Evolutionary conservation across 2,329 filamentous ascomycete species (phyloP), one percentile per base, ranked within the genome.

Genomic region (Exophiala bonariae): DNA sequence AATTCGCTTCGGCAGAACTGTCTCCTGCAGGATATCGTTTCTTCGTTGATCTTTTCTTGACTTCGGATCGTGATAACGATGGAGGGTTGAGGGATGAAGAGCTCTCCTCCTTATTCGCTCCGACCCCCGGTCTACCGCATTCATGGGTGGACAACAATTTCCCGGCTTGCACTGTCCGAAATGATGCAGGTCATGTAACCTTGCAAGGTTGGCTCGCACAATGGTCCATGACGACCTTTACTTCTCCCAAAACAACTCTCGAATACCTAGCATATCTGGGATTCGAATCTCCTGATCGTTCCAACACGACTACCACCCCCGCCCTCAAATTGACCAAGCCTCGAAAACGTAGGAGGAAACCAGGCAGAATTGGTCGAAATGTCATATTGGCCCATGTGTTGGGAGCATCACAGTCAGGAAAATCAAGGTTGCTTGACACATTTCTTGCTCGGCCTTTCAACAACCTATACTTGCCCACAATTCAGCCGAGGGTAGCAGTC

Each of bases 161-260:
- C 62, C 93, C 93, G 2, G 90, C 87, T 1, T 95, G 89, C 18
- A 96, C 93, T 0, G 92, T 97, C 14, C 85, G 89, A 33, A 97
- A 96, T 63, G 93, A 99, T 68, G 89, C 89, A 7, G 93, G 93
- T 0, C 83, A 97, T 65, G 91, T 99, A 52, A 99, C 93, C 1
- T 76, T 99, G 3, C 93, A 99, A 67, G 93, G 93, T 2, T 99
- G 93, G 93, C 80, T 99, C 30, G 93, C 93, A 3, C 93, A 99
- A 62, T 99, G 93, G 93, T 96, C 91, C 65, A 99, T 99, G 93
- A 99, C 93, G 1, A 99, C 93, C 0, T 99, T 97, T 61, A 83
- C 95, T 50, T 91, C 95, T 47, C 92, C 93, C 10, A 95, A 93
- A 64, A 96, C 89, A 1, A 97, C 93, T 1, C 78, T 99, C 3